phyloP scores from a whole-genome alignment of 2,329 filamentous ascomycete genomes.

The Ophiostoma tasmaniense region DNA sequence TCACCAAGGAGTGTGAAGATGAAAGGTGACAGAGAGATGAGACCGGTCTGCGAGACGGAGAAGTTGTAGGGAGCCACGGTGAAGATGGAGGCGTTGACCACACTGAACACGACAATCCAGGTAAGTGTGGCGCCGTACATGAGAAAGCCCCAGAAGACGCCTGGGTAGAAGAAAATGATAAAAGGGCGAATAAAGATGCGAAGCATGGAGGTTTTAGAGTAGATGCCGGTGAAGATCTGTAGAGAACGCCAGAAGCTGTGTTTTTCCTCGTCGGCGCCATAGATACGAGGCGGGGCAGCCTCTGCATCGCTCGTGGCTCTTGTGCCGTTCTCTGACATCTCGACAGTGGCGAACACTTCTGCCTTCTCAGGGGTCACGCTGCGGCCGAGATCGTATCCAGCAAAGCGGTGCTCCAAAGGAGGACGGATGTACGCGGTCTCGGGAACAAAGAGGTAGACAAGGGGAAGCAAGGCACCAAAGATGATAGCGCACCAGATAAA shows the following conservation, averaged over 20 bases:
- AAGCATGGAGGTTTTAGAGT: constrained; percentile 32
- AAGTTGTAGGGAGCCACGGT: constrained; percentile 44
- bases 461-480: constrained; percentile 34
- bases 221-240: constrained; percentile 30
- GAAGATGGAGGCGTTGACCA: constrained; percentile 43
- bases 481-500: constrained; percentile 41
- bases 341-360: background rate
- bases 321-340: background rate
- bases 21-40: constrained; percentile 44
- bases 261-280: constrained; percentile 20
- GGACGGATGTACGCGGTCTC: constrained; percentile 37
- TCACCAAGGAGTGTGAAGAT: constrained; percentile 39
- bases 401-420: constrained; percentile 13
- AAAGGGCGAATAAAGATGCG: constrained; percentile 37
- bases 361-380: constrained; percentile 6
- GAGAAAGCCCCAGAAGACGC: constrained; percentile 42
- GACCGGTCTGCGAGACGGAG: constrained; percentile 38
- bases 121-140: constrained; percentile 34
- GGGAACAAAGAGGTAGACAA: constrained; percentile 41
- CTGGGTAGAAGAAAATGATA: constrained; percentile 42
- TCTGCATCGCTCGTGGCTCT: background rate
- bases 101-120: constrained; percentile 35
- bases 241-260: constrained; percentile 29
- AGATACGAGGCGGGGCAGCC: background rate
- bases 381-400: constrained; percentile 8